Evolutionary conservation across 768 basidiomycete species (phyloP), one percentile per base, ranked within the genome.

Genomic region (Cytidiella melzeri): DNA sequence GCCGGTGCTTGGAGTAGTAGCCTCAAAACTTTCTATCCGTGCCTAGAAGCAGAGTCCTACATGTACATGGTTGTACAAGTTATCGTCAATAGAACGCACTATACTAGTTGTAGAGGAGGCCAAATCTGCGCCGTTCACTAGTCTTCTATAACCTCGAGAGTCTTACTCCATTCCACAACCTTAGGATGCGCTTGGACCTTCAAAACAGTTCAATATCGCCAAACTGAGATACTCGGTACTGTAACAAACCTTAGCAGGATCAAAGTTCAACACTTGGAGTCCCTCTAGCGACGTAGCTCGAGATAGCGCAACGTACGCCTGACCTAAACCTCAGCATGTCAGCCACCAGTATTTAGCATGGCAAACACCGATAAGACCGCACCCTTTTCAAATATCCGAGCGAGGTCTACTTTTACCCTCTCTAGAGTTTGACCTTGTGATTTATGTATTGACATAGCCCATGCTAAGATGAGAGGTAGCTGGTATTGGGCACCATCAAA

Each of bases 371-470:
- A n/a, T 23, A 15, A n/a, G 2, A 20, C 53, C 72, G 20, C 43
- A 81, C 88, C 91, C 67, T 90, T 92, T 67, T 92, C 96, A 61
- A 99, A 99, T 4, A 98, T 87, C 62, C 82, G 86, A 25, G 83
- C 83, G 28, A 99, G 74, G 61, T 98, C 94, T 39, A 98, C 94
- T 62, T 88, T 95, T 57, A 98, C 94, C 41, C 92, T 81, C 21
- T 93, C 87, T 9, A 99, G 73, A 0, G 96, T 98, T 65, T 98
- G 96, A 9, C 96, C 96, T 65, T 99, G 96, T 10, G 88, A 89
- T 64, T 99, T 99, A 67, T 99, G 96, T 54, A 98, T 98, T 41
- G 87, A 90, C 91, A 97, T 95, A 0, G 95, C 94, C 95, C 94
- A 98, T 0, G 94, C 78, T 34, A 95, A 74, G 51, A 96, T 93